Base-by-base conservation (phyloP, 2,329 filamentous ascomycete genomes). In the Colletotrichum brevisporum region DNA sequence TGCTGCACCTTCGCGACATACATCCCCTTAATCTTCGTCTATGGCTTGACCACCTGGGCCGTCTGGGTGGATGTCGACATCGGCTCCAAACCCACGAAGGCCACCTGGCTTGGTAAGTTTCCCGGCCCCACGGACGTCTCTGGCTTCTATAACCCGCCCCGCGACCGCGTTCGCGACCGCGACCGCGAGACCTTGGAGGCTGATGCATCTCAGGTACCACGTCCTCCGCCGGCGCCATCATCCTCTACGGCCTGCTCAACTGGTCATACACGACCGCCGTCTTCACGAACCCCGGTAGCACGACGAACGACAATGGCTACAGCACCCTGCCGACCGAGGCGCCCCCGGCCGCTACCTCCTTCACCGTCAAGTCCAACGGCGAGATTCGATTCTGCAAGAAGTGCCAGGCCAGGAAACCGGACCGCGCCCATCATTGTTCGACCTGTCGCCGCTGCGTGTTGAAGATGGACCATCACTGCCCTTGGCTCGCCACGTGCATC, bases 391-490 rank as follows among this genome's bases (percentile, higher is more conserved):
- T 92, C 84, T 99, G 96, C 87, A 98, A 98, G 83, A 99, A 99
- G 83, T 99, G 96, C 81, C 93, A 97, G 83, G 91, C 91, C 60
- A 90, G 93, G 71, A 99, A 99, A 83, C 96, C 96, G 50, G 96
- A 99, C 82, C 93, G 96, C 70, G 91, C 95, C 39, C 96, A 99
- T 80, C 96, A 99, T 84, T 99, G 96, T 86, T 97, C 94, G 12
- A 97, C 94, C 4, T 99, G 96, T 82, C 90, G 92, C 74, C 92
- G 92, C 76, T 99, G 96, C 79, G 95, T 99, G 27, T 86, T 99
- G 79, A 99, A 99, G 85, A 99, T 99, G 96, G 96, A 99, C 78
- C 96, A 99, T 80, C 96, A 99, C 83, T 99, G 96, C 79, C 96
- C 96, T 16, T 99, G 96, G 96, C 87, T 99, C 57, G 95, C 96